Evolutionary conservation across 2,329 filamentous ascomycete species (phyloP).

Genomic region (Diatrype stigma): DNA sequence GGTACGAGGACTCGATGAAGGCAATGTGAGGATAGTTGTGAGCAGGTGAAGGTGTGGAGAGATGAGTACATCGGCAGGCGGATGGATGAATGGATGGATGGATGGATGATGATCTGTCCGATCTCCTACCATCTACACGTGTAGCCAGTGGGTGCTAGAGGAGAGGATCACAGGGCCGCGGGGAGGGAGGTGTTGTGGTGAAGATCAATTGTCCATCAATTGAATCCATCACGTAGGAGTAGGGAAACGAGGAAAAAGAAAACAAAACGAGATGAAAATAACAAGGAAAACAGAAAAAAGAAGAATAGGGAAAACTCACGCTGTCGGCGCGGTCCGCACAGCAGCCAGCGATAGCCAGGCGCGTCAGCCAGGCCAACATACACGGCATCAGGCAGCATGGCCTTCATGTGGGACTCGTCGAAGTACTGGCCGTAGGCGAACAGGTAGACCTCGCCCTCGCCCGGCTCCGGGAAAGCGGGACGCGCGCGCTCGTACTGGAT

Average conservation of each 20-base stretch:
- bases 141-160: no score
- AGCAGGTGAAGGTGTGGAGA: no score
- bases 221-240: background rate
- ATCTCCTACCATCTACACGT: no score
- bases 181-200: no score
- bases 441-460: background rate
- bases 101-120: no score
- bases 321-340: slow-evolving; percentile 1
- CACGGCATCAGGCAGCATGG: background rate
- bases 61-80: no score
- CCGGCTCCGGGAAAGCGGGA: background rate
- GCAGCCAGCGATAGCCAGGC: background rate
- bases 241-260: background rate
- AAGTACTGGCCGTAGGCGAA: slow-evolving; percentile 1
- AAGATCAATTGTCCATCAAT: no score
- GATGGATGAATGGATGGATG: no score
- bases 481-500: no score
- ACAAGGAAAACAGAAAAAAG: background rate
- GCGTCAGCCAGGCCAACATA: background rate
- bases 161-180: no score
- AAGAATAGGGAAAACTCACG: background rate
- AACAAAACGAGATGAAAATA: background rate
- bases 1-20: no score
- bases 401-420: background rate
- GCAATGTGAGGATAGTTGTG: no score